A percentile compares a stretch with the other conserved stretches of the same genome.
phyloP scores from a whole-genome alignment of 257 asterid genomes.

The Plectranthus barbatus region DNA sequence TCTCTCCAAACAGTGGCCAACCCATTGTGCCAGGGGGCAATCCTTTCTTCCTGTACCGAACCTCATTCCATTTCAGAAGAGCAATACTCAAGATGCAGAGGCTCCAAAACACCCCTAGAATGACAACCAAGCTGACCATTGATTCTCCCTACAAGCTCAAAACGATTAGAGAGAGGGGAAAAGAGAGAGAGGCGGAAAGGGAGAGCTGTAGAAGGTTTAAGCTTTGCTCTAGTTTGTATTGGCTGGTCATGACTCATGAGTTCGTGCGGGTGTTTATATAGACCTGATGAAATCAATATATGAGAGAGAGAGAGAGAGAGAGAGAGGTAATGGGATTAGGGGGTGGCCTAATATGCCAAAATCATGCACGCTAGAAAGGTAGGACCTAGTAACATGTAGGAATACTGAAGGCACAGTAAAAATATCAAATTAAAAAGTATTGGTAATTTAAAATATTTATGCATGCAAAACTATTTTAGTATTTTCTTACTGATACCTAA shows the following conservation, averaged over 20 bases:
- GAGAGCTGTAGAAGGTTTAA: constrained; percentile 39
- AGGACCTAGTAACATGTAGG: constrained; percentile 28
- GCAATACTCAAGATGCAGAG: constrained; percentile 65
- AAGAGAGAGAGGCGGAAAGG: constrained; percentile 19
- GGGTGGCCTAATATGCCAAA: constrained; percentile 56
- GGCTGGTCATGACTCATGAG: constrained; percentile 47
- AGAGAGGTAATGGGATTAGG: neutral
- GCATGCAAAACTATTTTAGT: constrained; percentile 10
- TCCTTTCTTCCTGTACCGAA: constrained; percentile 67
- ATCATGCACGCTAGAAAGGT: constrained; percentile 36
- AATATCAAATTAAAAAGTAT: neutral
- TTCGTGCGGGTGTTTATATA: constrained; percentile 81
- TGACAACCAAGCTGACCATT: constrained; percentile 60
- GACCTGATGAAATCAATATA: constrained; percentile 31
- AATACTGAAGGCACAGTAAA: constrained; percentile 16
- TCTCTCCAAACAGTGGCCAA: constrained; percentile 97
- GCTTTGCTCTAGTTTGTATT: constrained; percentile 45
- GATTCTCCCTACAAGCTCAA: constrained; percentile 37
- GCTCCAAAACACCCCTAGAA: constrained; percentile 47
- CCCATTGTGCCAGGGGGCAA: constrained; percentile 99
- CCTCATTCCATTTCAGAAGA: constrained; percentile 81
- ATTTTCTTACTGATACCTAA: neutral
- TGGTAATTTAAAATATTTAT: constrained; percentile 4
- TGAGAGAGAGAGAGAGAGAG: constrained; percentile 15
- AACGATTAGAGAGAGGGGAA: constrained; percentile 23